Percentiles rank a stretch among this genome's conserved stretches.
Evolutionary conservation across 768 basidiomycete genomes (phyloP).

Genomic region (Pleurotus platypus): DNA sequence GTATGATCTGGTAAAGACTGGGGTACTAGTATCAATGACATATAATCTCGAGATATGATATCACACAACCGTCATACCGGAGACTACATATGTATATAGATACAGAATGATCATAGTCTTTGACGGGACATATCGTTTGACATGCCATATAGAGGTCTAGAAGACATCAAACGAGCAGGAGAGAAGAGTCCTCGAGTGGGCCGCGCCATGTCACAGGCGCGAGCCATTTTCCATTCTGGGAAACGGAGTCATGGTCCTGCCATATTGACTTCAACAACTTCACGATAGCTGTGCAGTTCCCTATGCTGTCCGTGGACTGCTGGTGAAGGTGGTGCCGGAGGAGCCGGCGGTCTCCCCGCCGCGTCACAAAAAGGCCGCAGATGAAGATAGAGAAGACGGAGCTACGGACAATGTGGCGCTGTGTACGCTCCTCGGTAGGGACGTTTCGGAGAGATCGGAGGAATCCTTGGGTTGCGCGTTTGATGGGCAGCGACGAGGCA

Average conservation of each 20-base stretch:
- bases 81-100: not conserved
- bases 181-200: not conserved
- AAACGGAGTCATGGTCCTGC: conserved; percentile 31
- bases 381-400: conserved; percentile 79
- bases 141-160: not conserved
- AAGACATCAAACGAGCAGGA: not conserved
- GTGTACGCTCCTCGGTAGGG: conserved; percentile 26
- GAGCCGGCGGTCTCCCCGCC: conserved; percentile 33
- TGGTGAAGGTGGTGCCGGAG: conserved; percentile 45
- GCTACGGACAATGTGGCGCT: conserved; percentile 61
- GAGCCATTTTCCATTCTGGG: conserved; percentile 14
- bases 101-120: not conserved
- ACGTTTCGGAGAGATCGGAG: conserved; percentile 39
- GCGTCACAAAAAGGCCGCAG: conserved; percentile 64
- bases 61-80: not conserved
- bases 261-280: conserved; percentile 57
- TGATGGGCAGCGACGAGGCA: too few species aligned
- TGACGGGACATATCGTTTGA: not conserved
- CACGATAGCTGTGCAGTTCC: conserved; percentile 58
- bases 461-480: too few species aligned
- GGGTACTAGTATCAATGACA: not conserved
- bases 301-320: conserved; percentile 51
- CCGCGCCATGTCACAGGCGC: not conserved
- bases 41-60: not conserved
- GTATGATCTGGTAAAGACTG: too few species aligned